Percentiles rank a stretch among this genome's conserved stretches.
Evolutionary conservation across 345 rosid species (phyloP).

Genomic region (Hevea brasiliensis): DNA sequence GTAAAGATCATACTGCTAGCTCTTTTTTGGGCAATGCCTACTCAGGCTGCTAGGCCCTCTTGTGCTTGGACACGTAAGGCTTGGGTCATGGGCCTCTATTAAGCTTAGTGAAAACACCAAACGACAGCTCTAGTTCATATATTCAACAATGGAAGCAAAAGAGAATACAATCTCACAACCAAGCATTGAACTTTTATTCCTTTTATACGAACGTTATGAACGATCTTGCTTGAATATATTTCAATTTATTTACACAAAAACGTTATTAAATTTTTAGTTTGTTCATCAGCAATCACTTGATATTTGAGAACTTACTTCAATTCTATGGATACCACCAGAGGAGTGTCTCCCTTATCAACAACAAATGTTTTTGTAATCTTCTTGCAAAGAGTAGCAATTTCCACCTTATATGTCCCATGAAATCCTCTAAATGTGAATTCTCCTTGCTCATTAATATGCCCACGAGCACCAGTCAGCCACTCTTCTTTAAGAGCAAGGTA

Average conservation of each 20-base stretch:
- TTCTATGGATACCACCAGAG: constrained; percentile 53
- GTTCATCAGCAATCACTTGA: neutral
- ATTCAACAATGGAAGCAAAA: no score
- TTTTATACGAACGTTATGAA: no score
- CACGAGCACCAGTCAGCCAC: constrained; percentile 62
- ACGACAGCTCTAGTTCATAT: no score
- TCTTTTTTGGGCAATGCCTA: neutral
- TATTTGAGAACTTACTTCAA: constrained; percentile 22
- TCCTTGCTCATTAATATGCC: constrained; percentile 53
- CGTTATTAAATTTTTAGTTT: no score
- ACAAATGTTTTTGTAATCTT: constrained; percentile 51
- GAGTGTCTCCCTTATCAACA: constrained; percentile 64
- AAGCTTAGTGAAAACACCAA: no score
- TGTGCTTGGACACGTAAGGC: neutral
- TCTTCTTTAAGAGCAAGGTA: constrained; percentile 66
- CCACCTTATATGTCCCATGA: constrained; percentile 67
- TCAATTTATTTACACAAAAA: neutral
- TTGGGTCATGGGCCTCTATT: no score
- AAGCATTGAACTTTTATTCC: neutral
- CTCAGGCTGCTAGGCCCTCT: neutral
- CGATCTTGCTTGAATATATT: neutral
- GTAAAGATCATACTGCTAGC: no score
- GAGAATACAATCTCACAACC: neutral
- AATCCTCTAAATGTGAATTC: constrained; percentile 73
- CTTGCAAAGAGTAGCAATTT: constrained; percentile 41